Percentiles rank a stretch among this genome's conserved stretches.
phyloP scores from a whole-genome alignment of 192 early-diverging fungal species.

The Backusella morwellensis region DNA sequence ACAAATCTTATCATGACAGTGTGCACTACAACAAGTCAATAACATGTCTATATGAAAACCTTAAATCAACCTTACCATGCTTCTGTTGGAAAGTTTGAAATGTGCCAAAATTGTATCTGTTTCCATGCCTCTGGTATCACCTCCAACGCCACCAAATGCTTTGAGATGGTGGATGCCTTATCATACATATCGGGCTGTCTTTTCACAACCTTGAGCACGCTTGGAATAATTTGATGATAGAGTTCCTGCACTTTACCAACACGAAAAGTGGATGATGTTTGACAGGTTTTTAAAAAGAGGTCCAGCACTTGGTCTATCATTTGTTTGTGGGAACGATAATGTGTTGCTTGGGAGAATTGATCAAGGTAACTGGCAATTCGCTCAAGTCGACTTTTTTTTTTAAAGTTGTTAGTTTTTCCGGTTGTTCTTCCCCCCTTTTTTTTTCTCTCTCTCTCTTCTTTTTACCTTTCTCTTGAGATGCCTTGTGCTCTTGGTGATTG shows the following conservation, averaged over 20 bases:
- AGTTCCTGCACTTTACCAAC: constrained; percentile 23
- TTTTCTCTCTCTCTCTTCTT: not conserved
- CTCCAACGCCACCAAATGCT: constrained; percentile 45
- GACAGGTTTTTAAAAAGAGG: constrained; percentile 12
- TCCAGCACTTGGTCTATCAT: not conserved
- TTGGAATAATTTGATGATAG: constrained; percentile 20
- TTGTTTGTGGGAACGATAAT: not conserved
- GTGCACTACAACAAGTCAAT: constrained; percentile 26
- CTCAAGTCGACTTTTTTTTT: constrained; percentile 13
- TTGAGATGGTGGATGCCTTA: constrained; percentile 28
- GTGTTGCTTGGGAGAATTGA: not conserved
- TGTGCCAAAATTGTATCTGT: constrained; percentile 55
- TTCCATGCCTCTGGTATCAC: constrained; percentile 54
- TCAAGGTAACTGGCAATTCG: constrained; percentile 1
- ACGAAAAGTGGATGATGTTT: constrained; percentile 9
- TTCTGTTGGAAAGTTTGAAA: constrained; percentile 49
- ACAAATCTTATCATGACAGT: constrained; percentile 43
- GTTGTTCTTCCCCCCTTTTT: not conserved
- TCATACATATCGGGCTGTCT: constrained; percentile 12
- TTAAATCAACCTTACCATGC: constrained; percentile 39
- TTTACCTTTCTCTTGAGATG: constrained; percentile 21
- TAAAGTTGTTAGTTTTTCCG: not conserved
- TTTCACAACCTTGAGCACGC: constrained; percentile 2
- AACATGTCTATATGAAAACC: not conserved
- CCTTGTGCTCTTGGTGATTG: constrained; percentile 10